Base-by-base conservation (phyloP, 805 yeast genomes). In the Candida palmyrensis region DNA sequence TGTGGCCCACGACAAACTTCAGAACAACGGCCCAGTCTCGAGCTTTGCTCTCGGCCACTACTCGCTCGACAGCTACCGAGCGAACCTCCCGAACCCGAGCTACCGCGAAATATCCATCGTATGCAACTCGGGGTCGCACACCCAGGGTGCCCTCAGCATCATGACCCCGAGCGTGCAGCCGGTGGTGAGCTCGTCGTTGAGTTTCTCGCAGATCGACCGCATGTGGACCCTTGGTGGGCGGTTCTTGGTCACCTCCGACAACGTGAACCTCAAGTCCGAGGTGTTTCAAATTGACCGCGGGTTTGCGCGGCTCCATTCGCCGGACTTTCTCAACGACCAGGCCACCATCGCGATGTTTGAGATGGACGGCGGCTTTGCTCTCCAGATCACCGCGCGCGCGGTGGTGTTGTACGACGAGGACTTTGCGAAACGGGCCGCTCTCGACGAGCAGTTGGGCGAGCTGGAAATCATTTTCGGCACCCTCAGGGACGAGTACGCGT, bases 121-220 rank as follows among this genome's bases (percentile, higher is more conserved):
- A 5, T 76, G 82, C 0, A 71, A 86, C 3, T 72, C 82, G 0
- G 96, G 96, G 1, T 66, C 77, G 11, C 77, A 70, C 6, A 43
- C 51, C 1, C 66, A 71, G 5, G 74, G 83, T 9, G 66, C 72
- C 14, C 40, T 89, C 19, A 75, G 80, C 21, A 67, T 81, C 3
- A 68, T 85, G 38, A 71, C 78, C 17, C 85, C 87, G 5, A 68
- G 82, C 3, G 68, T 87, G 10, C 77, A 78, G 38, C 95, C 95
- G 1, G 53, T 51, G 0, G 73, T 87, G 6, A 72, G 75, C 32
- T 75, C 85, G 2, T 78, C 88, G 3, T 66, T 85, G 33, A 78
- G 75, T 39, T 83, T 83, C 47, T 80, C 81, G 14, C 82, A 77
- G 49, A 79, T 82, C 21, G 75, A 79, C 42, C 75, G 79, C 44